Conservation (phyloP, 2,329 filamentous ascomycete species). For the Pyricularia sp. region DNA sequence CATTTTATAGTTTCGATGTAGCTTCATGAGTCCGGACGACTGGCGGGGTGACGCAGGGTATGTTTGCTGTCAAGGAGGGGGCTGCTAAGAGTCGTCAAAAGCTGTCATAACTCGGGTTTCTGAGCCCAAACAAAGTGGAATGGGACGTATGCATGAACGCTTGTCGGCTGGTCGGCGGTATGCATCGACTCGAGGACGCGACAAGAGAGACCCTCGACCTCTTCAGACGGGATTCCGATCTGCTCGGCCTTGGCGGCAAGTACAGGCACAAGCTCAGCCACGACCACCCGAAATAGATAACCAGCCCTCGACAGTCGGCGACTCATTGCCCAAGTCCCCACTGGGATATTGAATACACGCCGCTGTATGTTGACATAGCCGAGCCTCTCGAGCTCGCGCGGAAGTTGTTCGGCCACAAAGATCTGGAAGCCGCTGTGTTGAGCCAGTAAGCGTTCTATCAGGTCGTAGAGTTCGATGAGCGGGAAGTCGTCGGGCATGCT, state of each 20-base stretch:
- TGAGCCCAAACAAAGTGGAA: slow-evolving; percentile 33
- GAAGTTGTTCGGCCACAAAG: slow-evolving; percentile 20
- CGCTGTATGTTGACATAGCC: slow-evolving; percentile 34
- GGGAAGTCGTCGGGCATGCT: slow-evolving; percentile 31
- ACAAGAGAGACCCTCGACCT: slow-evolving; percentile 23
- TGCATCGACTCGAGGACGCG: slow-evolving; percentile 21
- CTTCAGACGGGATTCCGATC: slow-evolving; percentile 17
- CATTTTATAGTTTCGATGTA: not conserved
- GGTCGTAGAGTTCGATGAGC: slow-evolving; percentile 20
- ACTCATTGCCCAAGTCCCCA: slow-evolving; percentile 35
- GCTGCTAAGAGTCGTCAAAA: not conserved
- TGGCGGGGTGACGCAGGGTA: not conserved
- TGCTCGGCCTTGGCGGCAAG: slow-evolving; percentile 30
- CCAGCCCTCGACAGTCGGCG: slow-evolving; percentile 27
- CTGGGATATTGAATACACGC: slow-evolving; percentile 31
- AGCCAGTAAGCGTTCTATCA: slow-evolving; percentile 14
- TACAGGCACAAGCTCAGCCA: slow-evolving; percentile 28
- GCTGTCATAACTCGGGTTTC: slow-evolving; percentile 19
- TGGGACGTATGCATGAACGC: slow-evolving; percentile 32
- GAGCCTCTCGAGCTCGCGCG: slow-evolving; percentile 21
- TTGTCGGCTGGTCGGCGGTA: slow-evolving; percentile 14
- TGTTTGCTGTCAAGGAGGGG: not conserved
- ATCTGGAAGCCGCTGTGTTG: slow-evolving; percentile 27
- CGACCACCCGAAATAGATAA: slow-evolving; percentile 29
- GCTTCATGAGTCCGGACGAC: not conserved